Evolutionary conservation across 768 basidiomycete genomes (phyloP), one percentile per base, ranked within the genome.

Genomic region (Tricholoma terreum): DNA sequence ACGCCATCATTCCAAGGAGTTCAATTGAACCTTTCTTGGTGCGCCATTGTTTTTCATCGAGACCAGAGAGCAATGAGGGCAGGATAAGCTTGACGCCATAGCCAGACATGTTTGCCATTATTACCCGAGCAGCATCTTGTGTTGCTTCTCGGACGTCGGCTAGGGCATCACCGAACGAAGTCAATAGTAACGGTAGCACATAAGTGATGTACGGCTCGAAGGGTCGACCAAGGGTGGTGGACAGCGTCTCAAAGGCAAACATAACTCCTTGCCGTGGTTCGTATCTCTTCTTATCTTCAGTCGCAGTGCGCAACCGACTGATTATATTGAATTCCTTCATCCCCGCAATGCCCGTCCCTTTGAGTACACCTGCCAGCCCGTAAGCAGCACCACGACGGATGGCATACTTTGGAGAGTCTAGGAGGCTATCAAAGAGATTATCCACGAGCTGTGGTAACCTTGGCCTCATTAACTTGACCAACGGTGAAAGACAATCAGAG

Each of bases 31-130:
- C 97, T 71, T 92, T 92, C 77, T 98, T 98, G 1, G 94, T 92
- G 12, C 97, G 82, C 97, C 97, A 98, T 67, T 98, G 96, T 68
- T 96, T 98, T 71, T 98, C 97, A 63, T 98, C 95, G 52, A 98
- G 75, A 21, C 94, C 95, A 36, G 87, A 87, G 9, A 99, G 79
- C 19, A 99, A 71, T 2, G 90, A 88, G 0, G 97, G 96, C 14
- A 98, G 74, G 58, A 99, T 94, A 45, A 94, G 84, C 73, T 99
- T 98, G 67, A 99, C 89, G 34, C 94, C 95, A 69, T 98, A 94
- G 0, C 89, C 94, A 14, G 93, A 95, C 69, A 99, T 80, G 61
- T 91, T 90, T 0, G 86, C 89, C 97, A 98, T 98, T 75, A 99
- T 94, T 31, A 94, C 85, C 49, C 88, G 86, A 3, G 94, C 85